A percentile compares a stretch with the other conserved stretches of the same genome.
phyloP scores from a whole-genome alignment of 345 rosid species.

The Ailanthus altissimus region DNA sequence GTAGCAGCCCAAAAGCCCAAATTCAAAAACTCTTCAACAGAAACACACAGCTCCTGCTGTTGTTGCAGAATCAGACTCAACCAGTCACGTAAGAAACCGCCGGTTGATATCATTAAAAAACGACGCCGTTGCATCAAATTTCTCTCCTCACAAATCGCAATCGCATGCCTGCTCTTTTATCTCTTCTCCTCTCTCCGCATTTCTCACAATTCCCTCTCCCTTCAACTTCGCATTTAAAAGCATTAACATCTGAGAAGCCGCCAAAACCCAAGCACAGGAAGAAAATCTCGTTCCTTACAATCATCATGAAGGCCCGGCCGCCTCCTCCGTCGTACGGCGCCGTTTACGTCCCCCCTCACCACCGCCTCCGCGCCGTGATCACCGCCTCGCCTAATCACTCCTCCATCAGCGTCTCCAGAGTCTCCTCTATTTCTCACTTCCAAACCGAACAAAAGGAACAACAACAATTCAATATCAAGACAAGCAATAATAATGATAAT shows the following conservation, averaged over 20 bases:
- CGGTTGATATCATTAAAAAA: neutral
- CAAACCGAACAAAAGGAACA: conserved; percentile 12
- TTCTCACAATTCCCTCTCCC: neutral
- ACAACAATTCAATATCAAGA: conserved; percentile 6
- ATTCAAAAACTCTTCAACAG: neutral
- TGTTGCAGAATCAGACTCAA: neutral
- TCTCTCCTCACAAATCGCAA: too few species aligned
- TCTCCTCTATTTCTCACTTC: conserved; percentile 24
- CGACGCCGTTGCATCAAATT: neutral
- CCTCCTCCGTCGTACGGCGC: conserved; percentile 54
- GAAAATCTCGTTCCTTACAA: conserved; percentile 11
- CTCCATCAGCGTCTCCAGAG: conserved; percentile 23
- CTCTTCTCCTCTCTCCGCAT: conserved; percentile 13
- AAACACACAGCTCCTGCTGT: neutral
- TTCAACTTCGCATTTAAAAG: conserved; percentile 20
- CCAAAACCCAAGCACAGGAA: neutral
- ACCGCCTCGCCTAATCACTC: conserved; percentile 35
- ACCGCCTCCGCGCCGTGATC: conserved; percentile 56
- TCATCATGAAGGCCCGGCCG: conserved; percentile 84
- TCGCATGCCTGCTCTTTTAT: conserved; percentile 34
- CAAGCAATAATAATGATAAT: neutral
- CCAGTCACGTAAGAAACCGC: neutral
- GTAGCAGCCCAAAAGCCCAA: neutral
- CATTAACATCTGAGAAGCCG: conserved; percentile 25
- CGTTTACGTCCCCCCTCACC: conserved; percentile 81